Conservation (phyloP, 306 rosid genomes). For the Lagenaria siceraria region DNA sequence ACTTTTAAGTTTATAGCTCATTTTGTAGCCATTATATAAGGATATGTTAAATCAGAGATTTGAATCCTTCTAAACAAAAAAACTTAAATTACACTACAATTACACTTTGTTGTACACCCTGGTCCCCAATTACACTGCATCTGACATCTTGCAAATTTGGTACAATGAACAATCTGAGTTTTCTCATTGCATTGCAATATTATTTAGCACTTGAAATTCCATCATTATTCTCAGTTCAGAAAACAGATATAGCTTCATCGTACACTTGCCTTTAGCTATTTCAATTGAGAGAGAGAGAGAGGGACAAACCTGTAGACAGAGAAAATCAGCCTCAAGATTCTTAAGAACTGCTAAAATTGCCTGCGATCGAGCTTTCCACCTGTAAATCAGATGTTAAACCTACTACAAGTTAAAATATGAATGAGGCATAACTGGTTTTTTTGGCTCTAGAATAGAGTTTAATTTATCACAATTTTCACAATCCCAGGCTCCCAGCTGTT, state of each 20-base stretch:
- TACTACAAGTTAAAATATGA: background rate
- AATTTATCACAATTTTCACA: background rate
- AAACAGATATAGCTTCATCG: background rate
- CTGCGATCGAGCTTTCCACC: constrained; percentile 80
- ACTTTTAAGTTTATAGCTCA: background rate
- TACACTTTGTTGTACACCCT: background rate
- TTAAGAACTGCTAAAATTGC: constrained; percentile 47
- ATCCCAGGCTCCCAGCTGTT: background rate
- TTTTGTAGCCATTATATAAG: background rate
- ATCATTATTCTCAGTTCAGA: background rate
- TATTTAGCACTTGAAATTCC: background rate
- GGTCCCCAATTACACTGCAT: background rate
- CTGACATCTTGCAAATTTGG: background rate
- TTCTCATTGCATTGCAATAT: background rate
- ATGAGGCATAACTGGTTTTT: background rate
- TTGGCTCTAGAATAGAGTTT: background rate
- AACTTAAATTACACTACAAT: background rate
- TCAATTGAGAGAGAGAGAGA: background rate
- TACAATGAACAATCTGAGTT: background rate
- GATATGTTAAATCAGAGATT: background rate
- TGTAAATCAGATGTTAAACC: constrained; percentile 11
- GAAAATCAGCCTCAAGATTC: constrained; percentile 63
- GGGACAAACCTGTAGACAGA: constrained; percentile 63
- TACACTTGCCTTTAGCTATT: background rate
- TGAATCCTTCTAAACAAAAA: background rate